These are phyloP conservation scores for Agapanthus africanus DNA, from an alignment of 106 monocot species.

Conservation along the genomic window DNA sequence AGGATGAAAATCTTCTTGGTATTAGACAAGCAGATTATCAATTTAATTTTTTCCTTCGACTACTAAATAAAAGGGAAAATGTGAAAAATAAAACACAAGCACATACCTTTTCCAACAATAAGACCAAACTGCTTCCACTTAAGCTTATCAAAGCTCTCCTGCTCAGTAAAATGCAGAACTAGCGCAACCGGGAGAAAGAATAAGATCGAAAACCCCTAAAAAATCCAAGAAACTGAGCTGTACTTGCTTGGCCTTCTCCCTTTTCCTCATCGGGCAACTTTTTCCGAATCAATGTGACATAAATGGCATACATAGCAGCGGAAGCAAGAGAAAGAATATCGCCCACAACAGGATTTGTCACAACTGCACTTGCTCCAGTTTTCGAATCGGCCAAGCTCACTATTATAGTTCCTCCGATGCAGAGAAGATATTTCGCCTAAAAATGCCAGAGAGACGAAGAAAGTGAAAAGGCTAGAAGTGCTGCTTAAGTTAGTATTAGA, in stretches of 20 bases:
- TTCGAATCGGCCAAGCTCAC: conserved; percentile 77
- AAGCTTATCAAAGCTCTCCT: conserved; percentile 70
- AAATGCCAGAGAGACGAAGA: conserved; percentile 70
- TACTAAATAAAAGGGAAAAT: too few species aligned
- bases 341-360: conserved; percentile 69
- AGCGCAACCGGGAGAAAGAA: conserved; percentile 78
- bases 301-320: conserved; percentile 77
- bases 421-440: conserved; percentile 81
- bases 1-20: too few species aligned
- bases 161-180: conserved; percentile 57
- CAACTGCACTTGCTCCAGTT: conserved; percentile 38
- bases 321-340: conserved; percentile 71
- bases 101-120: conserved; percentile 80
- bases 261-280: conserved; percentile 75
- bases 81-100: too few species aligned
- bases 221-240: conserved; percentile 91
- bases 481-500: conserved; percentile 98
- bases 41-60: too few species aligned
- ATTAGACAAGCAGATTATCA: too few species aligned
- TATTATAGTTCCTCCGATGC: conserved; percentile 93
- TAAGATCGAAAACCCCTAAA: conserved; percentile 71
- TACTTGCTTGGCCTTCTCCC: conserved; percentile 70
- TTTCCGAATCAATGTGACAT: conserved; percentile 74
- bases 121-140: conserved; percentile 76
- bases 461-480: conserved; percentile 95